These are phyloP conservation scores for Pseudomicrostroma phylloplanum DNA, from an alignment of 1,284 basidiomycete species.

Conservation along the genomic window DNA sequence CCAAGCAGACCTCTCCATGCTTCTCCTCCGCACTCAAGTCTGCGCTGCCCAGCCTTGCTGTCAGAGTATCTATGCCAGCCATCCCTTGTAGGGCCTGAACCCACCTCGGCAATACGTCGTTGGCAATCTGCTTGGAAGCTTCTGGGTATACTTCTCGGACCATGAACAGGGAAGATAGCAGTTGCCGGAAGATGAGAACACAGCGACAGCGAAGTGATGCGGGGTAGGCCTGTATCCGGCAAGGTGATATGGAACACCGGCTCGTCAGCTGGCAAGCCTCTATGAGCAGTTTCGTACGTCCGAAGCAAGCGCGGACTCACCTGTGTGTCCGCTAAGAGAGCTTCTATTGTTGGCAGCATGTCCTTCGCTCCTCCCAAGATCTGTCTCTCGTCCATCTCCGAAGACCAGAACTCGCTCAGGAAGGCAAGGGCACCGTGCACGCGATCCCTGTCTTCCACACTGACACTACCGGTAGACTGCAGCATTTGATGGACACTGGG, in stretches of 20 bases:
- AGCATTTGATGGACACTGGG: constrained; percentile 30
- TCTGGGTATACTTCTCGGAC: constrained; percentile 85
- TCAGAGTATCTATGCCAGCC: constrained; percentile 14
- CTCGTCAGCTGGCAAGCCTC: neutral
- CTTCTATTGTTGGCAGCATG: constrained; percentile 38
- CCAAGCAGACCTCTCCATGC: neutral
- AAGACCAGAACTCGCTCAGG: constrained; percentile 41
- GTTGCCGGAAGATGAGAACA: constrained; percentile 82
- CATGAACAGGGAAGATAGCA: constrained; percentile 81
- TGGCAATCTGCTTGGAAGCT: constrained; percentile 73
- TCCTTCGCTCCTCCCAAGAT: constrained; percentile 39
- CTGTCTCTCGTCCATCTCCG: constrained; percentile 46
- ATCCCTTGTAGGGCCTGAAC: constrained; percentile 30
- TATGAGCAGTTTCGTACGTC: neutral
- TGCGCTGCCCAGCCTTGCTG: neutral
- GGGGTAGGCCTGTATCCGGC: constrained; percentile 18
- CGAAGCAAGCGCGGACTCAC: constrained; percentile 7
- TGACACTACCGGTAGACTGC: constrained; percentile 8
- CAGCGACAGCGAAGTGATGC: constrained; percentile 61
- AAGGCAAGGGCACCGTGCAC: constrained; percentile 43
- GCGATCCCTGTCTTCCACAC: constrained; percentile 12
- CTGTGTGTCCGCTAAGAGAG: constrained; percentile 21
- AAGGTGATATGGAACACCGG: neutral
- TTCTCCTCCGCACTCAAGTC: neutral
- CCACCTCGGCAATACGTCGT: constrained; percentile 79